Percentiles rank a stretch among this genome's conserved stretches.
Evolutionary conservation across 345 rosid species (phyloP).

Genomic region (Physaria fendleri): DNA sequence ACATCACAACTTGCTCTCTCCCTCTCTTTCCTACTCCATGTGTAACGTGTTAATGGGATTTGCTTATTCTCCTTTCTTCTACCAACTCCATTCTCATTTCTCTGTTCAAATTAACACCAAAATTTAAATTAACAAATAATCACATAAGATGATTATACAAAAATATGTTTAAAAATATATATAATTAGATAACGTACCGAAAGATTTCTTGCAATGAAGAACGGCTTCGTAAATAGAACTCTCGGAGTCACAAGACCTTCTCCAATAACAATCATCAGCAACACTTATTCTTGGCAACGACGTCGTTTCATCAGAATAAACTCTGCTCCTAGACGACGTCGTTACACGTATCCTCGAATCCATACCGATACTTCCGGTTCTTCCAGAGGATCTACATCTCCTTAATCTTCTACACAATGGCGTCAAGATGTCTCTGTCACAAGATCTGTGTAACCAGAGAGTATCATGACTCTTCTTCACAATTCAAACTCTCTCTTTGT

Average conservation of each 20-base stretch:
- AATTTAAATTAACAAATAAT: neutral
- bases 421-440: no score
- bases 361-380: constrained; percentile 27
- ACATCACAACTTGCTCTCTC: constrained; percentile 29
- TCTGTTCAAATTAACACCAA: constrained; percentile 10
- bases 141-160: neutral
- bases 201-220: constrained; percentile 91
- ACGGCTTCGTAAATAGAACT: constrained; percentile 92
- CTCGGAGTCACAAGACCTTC: constrained; percentile 78
- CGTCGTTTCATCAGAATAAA: constrained; percentile 48
- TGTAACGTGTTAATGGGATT: constrained; percentile 21
- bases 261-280: constrained; percentile 50
- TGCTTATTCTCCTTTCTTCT: constrained; percentile 25
- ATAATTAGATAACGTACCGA: constrained; percentile 38
- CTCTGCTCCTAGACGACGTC: constrained; percentile 30
- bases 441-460: no score
- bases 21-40: constrained; percentile 22
- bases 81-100: constrained; percentile 15
- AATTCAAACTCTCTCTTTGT: no score
- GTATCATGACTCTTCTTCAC: no score
- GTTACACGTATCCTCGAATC: constrained; percentile 26
- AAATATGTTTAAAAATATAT: neutral
- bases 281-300: constrained; percentile 68
- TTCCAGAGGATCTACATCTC: constrained; percentile 39
- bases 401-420: constrained; percentile 56